Base-by-base conservation (phyloP, 768 basidiomycete genomes). In the Mycena pura region DNA sequence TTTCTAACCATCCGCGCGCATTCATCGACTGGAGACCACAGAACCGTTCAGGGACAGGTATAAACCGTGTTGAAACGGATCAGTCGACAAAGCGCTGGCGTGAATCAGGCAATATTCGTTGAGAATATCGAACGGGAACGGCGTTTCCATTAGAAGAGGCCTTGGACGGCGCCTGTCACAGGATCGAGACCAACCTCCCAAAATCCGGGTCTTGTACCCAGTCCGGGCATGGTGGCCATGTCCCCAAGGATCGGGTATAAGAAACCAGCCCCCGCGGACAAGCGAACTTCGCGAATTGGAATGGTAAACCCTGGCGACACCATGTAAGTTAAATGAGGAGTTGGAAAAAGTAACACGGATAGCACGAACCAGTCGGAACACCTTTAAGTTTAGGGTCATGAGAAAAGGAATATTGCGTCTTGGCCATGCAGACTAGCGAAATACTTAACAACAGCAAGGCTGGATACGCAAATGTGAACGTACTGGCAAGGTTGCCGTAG, bases 181-280 rank as follows among this genome's bases (percentile, higher is more conserved):
- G 84, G 81, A 72, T 93, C 90, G 15, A 95, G 82, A 28, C 86
- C 90, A 64, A 94, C 92, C 75, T 95, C 93, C 92, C 92, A 95
- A 82, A 95, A 95, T 19, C 91, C 93, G 73, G 95, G 95, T 61
- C 95, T 88, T 60, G 94, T 97, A 24, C 89, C 93, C 39, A 97
- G 84, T 67, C 95, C 96, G 41, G 96, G 96, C 94, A 99, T 96
- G 56, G 95, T 98, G 74, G 93, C 91, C 93, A 99, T 98, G 74
- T 96, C 94, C 36, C 92, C 93, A n/a, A 92, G 82, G 63, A 98
- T 85, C 22, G 96, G 96, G 76, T 96, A 97, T 64, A 99, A 77
- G 88, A 99, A 98, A 24, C 93, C 93, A 57, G 96, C 95, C 40
- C 96, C 96, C 6, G 95, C 97, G 7, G 93, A 92, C 21, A 96